Conservation (phyloP, 2,329 filamentous ascomycete species). For the Trichophaea hybrida region DNA sequence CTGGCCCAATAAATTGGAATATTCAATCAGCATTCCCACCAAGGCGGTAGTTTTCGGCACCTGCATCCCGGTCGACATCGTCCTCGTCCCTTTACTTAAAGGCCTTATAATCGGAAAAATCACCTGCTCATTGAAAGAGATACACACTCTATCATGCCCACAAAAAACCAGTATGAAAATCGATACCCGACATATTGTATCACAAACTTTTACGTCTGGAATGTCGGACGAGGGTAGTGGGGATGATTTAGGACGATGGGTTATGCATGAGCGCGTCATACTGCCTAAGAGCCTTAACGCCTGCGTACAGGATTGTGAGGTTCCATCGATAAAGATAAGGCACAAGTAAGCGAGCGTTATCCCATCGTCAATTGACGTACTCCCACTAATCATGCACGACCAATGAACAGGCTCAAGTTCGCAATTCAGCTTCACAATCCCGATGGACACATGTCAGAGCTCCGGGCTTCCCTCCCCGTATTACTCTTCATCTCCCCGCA, state of each 20-base stretch:
- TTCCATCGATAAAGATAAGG: constrained; percentile 75
- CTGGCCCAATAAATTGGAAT: constrained; percentile 95
- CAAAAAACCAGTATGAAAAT: constrained; percentile 30
- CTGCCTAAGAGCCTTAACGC: constrained; percentile 68
- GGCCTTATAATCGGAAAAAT: constrained; percentile 75
- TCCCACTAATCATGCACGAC: constrained; percentile 1
- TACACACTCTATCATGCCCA: constrained; percentile 50
- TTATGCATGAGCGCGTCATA: constrained; percentile 45
- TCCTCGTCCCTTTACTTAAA: constrained; percentile 76
- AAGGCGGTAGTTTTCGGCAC: constrained; percentile 92
- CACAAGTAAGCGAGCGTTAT: constrained; percentile 44
- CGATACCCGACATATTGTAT: constrained; percentile 12
- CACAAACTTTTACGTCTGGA: constrained; percentile 13
- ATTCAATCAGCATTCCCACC: constrained; percentile 81
- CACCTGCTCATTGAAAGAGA: constrained; percentile 64
- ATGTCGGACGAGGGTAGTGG: constrained; percentile 2
- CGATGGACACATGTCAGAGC: constrained; percentile 85
- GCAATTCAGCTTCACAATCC: constrained; percentile 86
- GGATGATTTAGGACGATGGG: neutral
- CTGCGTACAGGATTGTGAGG: constrained; percentile 81
- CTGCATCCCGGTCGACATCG: constrained; percentile 68
- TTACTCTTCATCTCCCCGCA: constrained; percentile 94
- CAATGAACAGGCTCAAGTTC: constrained; percentile 48
- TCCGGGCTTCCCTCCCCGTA: constrained; percentile 78
- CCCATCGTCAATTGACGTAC: neutral